Percentiles rank a stretch among this genome's conserved stretches.
These are phyloP conservation scores for Picochlorum sp. DNA, from an alignment of 139 green algal species.

Conservation along the genomic window DNA sequence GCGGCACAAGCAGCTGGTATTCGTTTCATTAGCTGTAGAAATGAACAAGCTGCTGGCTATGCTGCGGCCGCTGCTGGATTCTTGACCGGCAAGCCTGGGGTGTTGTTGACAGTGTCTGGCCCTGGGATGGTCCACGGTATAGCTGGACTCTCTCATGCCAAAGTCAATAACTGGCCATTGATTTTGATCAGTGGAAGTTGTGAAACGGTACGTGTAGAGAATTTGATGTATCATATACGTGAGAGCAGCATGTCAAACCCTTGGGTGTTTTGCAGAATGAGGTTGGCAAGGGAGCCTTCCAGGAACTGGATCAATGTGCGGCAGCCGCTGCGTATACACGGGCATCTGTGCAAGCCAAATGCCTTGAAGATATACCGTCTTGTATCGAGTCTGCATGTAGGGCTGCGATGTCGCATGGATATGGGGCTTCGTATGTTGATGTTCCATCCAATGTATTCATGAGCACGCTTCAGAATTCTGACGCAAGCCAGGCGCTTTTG, in stretches of 20 bases:
- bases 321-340: conserved; percentile 51
- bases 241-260: no score
- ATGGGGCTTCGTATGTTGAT: conserved; percentile 64
- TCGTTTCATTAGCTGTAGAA: conserved; percentile 67
- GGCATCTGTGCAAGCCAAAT: conserved; percentile 19
- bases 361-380: conserved; percentile 25
- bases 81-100: conserved; percentile 57
- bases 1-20: conserved; percentile 61
- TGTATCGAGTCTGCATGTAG: conserved; percentile 31
- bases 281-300: conserved; percentile 70
- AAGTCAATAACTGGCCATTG: conserved; percentile 68
- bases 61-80: conserved; percentile 62
- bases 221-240: no score
- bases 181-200: conserved; percentile 61
- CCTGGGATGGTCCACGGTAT: conserved; percentile 69
- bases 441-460: conserved; percentile 64
- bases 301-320: conserved; percentile 72
- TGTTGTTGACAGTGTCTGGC: conserved; percentile 74
- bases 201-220: conserved; percentile 22
- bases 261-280: conserved; percentile 31
- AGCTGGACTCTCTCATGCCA: conserved; percentile 57
- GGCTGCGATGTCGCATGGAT: conserved; percentile 39
- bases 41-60: conserved; percentile 81
- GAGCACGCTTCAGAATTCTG: conserved; percentile 11
- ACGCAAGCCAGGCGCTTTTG: background rate